phyloP scores from a whole-genome alignment of 495 filamentous ascomycete genomes.

The Neurospora terricola region DNA sequence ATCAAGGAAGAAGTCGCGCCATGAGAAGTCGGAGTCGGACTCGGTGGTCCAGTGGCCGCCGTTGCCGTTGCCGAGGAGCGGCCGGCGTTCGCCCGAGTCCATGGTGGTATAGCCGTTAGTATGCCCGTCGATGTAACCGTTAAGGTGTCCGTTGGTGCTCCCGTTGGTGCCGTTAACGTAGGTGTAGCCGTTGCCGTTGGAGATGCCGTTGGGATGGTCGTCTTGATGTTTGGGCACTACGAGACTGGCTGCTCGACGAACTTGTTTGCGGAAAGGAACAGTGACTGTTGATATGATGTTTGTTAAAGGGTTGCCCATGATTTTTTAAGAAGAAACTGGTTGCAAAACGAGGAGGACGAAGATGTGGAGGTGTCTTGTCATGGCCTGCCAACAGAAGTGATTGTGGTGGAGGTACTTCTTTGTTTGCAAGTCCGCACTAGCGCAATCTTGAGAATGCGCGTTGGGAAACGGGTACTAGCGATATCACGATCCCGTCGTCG shows the following conservation, averaged over 20 bases:
- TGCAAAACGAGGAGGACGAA: background rate
- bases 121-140: background rate
- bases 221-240: background rate
- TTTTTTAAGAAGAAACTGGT: background rate
- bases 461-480: background rate
- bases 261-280: background rate
- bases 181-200: background rate
- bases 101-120: background rate
- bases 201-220: background rate
- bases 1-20: slow-evolving; percentile 35
- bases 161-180: background rate
- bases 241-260: background rate
- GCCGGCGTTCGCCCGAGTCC: background rate
- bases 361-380: background rate
- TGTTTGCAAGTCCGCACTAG: background rate
- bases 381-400: background rate
- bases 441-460: background rate
- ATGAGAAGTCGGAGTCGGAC: slow-evolving; percentile 7
- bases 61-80: background rate
- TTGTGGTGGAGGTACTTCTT: background rate
- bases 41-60: background rate
- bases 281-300: background rate
- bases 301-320: background rate
- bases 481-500: background rate
- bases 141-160: background rate